Evolutionary conservation across 306 rosid genomes (phyloP), one percentile per base, ranked within the genome.

Genomic region (Begonia fuchsioides): DNA sequence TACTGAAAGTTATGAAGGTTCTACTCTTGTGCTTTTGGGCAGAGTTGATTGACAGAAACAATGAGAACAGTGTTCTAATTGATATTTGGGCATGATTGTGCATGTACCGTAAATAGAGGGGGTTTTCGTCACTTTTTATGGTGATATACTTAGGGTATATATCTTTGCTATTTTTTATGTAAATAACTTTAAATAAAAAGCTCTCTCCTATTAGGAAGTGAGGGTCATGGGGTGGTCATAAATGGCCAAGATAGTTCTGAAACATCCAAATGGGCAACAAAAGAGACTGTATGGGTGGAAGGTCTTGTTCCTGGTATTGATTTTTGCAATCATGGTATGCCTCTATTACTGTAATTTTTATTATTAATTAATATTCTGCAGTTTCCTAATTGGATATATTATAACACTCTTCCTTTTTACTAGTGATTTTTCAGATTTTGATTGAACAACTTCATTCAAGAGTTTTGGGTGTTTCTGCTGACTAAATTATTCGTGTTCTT

Each of bases 291-390:
- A 47, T 90, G 92, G 82, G 98, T 85, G 59, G 95, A 90, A 77
- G 98, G 98, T 69, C 94, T 85, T 79, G 92, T 85, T 53, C 98
- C 98, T 41, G 98, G 85, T 53, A 73, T 90, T 69, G 98, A 90
- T 73, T 85, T 90, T 63, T 81, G 98, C 68, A 90, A 85, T 75
- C 98, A 90, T 55, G 94, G 98, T 90, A 76, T 57, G 56, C 35
- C 54, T 57, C 58, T 20, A 51, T 15, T 56, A 45, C 14, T 19
- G 44, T 63, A 45, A 58, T 13, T 55, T 60, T 60, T 13, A 32
- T 55, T 44, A 8, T 43, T 12, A 8, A 20, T 43, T 32, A 2
- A 26, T 26, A 26, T 1, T 26, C 7, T 26, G 35, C 35, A 4
- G 35, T 26, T 26, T 26, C 35, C 5, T 26, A 4, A 5, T 26